Conservation (phyloP, 148 eudicot genomes). For the Rhododendron molle region DNA sequence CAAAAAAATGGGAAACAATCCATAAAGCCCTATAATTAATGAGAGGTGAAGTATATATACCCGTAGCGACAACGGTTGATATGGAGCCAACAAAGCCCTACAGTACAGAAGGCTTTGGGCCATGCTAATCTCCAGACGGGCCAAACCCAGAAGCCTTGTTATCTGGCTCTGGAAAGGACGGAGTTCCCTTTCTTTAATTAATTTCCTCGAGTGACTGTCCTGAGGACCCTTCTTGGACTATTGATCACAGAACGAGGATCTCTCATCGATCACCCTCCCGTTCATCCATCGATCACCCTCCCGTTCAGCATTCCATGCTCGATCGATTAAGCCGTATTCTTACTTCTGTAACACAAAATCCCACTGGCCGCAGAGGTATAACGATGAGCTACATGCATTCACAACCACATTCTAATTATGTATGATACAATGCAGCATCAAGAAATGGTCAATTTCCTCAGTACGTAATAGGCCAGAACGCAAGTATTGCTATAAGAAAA, state of each 20-base stretch:
- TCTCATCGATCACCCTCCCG: conserved; percentile 29
- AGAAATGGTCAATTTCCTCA: too few relatives aligned
- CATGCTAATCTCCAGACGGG: conserved; percentile 62
- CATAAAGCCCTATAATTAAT: neutral
- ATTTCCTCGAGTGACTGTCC: conserved; percentile 47
- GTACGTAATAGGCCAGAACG: too few relatives aligned
- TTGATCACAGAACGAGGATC: conserved; percentile 45
- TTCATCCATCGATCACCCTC: conserved; percentile 30
- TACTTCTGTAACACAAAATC: neutral
- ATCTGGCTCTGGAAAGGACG: conserved; percentile 38
- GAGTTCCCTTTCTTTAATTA: conserved; percentile 36
- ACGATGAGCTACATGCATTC: neutral
- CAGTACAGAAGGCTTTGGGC: conserved; percentile 81
- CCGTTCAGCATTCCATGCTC: neutral
- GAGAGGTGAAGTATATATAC: conserved; percentile 27
- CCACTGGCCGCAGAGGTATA: neutral
- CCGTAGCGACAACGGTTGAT: conserved; percentile 73
- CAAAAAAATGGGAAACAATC: neutral
- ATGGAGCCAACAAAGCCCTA: conserved; percentile 91
- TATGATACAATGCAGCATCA: too few relatives aligned
- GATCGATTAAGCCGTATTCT: neutral
- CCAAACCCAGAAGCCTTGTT: conserved; percentile 53
- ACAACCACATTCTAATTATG: too few relatives aligned
- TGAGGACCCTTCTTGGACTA: conserved; percentile 83
- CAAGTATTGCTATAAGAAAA: too few relatives aligned